Conservation (phyloP, 2,329 filamentous ascomycete species). For the Lasiodiplodia theobromae region DNA sequence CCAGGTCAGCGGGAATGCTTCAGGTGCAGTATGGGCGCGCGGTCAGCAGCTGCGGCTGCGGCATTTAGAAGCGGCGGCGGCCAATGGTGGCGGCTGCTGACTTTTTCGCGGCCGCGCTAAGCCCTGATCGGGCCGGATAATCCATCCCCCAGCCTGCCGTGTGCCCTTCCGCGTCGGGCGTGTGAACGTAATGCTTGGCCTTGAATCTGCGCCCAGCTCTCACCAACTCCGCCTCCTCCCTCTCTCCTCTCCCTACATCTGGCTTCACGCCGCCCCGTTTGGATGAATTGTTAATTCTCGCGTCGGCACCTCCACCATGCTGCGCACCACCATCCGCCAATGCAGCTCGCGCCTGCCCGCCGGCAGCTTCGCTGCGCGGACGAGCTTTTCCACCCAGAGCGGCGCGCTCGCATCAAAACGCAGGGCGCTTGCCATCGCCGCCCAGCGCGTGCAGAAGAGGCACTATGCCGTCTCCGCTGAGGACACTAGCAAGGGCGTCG, state of each 20-base stretch:
- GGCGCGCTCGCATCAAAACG: slow-evolving; percentile 57
- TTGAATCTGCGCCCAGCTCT: slow-evolving; percentile 11
- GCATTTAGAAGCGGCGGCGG: slow-evolving; percentile 14
- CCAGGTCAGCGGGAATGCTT: neutral
- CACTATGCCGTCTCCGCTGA: slow-evolving; percentile 66
- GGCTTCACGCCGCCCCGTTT: slow-evolving; percentile 20
- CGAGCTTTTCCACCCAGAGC: slow-evolving; percentile 52
- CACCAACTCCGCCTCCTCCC: slow-evolving; percentile 11
- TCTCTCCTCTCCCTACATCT: slow-evolving; percentile 8
- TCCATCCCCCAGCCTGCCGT: slow-evolving; percentile 10
- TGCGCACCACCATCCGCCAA: slow-evolving; percentile 72
- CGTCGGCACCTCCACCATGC: slow-evolving; percentile 63
- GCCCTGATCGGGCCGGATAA: slow-evolving; percentile 13
- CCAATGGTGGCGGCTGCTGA: slow-evolving; percentile 25
- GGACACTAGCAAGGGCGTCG: slow-evolving; percentile 67
- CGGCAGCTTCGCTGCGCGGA: slow-evolving; percentile 55
- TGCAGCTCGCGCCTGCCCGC: slow-evolving; percentile 70
- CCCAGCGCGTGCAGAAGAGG: slow-evolving; percentile 56
- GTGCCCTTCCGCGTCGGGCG: slow-evolving; percentile 2
- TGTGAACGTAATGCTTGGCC: slow-evolving; percentile 20
- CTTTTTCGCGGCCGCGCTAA: slow-evolving; percentile 16
- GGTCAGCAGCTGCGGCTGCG: slow-evolving; percentile 15
- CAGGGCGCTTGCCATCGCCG: slow-evolving; percentile 54
- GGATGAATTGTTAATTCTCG: slow-evolving; percentile 30
- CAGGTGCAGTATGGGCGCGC: slow-evolving; percentile 7